phyloP scores from a whole-genome alignment of 1,139 yeast genomes.

The Blastobotrys raffinosifermentans region DNA sequence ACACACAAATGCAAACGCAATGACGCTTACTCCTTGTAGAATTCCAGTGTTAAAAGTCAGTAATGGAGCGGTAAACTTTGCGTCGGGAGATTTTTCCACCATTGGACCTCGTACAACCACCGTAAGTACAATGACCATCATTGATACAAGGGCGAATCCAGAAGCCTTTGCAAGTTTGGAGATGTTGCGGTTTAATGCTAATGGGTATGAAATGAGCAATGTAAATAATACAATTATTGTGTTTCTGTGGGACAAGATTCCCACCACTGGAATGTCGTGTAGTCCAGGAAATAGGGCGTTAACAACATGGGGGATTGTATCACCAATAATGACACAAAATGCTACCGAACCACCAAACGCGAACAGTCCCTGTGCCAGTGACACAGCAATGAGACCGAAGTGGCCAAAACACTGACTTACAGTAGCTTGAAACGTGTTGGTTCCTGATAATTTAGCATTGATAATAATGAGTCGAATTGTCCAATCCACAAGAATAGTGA shows the following conservation, averaged over 20 bases:
- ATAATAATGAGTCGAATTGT: constrained; percentile 71
- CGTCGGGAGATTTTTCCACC: constrained; percentile 35
- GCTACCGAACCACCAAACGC: constrained; percentile 96
- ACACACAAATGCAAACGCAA: constrained; percentile 90
- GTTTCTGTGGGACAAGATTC: constrained; percentile 59
- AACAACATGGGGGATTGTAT: constrained; percentile 87
- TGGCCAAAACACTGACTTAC: constrained; percentile 76
- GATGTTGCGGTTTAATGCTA: constrained; percentile 74
- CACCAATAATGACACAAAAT: constrained; percentile 90
- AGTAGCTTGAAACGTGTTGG: constrained; percentile 79
- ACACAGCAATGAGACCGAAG: constrained; percentile 59
- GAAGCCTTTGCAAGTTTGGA: constrained; percentile 85
- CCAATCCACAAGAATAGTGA: constrained; percentile 82
- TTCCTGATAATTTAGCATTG: constrained; percentile 71
- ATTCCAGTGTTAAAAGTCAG: constrained; percentile 59
- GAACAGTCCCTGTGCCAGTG: constrained; percentile 76
- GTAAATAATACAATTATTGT: constrained; percentile 65
- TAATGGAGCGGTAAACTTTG: constrained; percentile 39
- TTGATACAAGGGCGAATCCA: constrained; percentile 77
- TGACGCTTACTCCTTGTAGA: constrained; percentile 86
- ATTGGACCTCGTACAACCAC: constrained; percentile 72
- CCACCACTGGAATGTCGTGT: constrained; percentile 35
- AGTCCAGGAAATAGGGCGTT: constrained; percentile 58
- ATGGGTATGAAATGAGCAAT: constrained; percentile 69
- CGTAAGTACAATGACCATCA: constrained; percentile 69